Conservation (phyloP, 2,329 filamentous ascomycete genomes). For the Neophaeococcomyces mojaviensis region DNA sequence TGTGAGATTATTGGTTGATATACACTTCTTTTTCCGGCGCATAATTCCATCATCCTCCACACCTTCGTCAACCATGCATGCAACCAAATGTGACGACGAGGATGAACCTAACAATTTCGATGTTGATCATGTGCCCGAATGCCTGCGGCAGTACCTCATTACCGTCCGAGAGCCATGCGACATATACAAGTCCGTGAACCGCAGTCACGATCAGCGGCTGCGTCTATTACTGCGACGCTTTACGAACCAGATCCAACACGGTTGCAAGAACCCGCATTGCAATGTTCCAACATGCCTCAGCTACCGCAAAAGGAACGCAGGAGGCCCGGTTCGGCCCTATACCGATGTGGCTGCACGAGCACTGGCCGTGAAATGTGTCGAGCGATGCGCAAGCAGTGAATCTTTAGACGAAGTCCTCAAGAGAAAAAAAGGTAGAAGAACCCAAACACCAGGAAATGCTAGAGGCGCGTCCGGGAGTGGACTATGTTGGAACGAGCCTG, state of each 20-base stretch:
- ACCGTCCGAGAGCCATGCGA: conserved; percentile 30
- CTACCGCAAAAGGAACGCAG: conserved; percentile 60
- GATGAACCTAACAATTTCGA: background rate
- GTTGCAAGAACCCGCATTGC: conserved; percentile 64
- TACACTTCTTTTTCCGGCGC: no score
- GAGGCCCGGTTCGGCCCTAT: conserved; percentile 66
- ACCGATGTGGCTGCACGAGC: conserved; percentile 75
- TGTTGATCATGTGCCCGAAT: conserved; percentile 1
- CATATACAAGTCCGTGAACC: conserved; percentile 2
- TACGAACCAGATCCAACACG: conserved; percentile 71
- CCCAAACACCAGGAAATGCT: background rate
- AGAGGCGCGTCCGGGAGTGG: conserved; percentile 4
- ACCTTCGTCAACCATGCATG: background rate
- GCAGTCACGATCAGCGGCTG: conserved; percentile 19
- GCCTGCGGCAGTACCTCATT: conserved; percentile 17
- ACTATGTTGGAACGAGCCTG: conserved; percentile 20
- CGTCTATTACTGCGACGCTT: conserved; percentile 39
- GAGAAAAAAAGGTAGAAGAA: background rate
- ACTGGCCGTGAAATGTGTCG: conserved; percentile 71
- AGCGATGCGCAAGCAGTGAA: conserved; percentile 39
- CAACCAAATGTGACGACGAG: background rate
- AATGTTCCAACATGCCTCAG: conserved; percentile 72
- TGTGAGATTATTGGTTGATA: no score
- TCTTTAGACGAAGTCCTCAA: conserved; percentile 49
- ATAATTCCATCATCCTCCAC: no score